Conservation (phyloP, 441 rosid species). For the Adansonia madagascariensis region DNA sequence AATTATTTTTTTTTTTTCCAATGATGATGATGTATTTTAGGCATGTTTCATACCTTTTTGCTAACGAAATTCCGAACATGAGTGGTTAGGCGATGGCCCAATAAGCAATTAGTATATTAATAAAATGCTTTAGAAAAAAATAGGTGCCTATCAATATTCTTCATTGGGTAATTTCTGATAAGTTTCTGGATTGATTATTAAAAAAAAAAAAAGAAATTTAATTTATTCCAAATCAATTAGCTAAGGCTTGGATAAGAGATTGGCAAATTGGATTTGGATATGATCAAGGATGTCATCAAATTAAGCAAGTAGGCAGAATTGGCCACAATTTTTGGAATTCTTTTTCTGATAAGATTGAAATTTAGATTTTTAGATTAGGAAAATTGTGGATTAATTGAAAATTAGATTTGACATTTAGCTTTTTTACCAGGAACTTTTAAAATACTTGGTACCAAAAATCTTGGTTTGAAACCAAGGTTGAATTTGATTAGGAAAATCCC, state of each 20-base stretch:
- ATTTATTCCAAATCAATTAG: neutral
- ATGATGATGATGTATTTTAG: neutral
- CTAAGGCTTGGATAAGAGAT: neutral
- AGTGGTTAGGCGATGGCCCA: neutral
- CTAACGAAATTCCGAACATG: neutral
- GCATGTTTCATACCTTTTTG: neutral
- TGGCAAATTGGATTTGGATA: neutral
- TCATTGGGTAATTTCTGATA: neutral
- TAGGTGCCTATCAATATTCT: neutral
- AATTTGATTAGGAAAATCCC: neutral
- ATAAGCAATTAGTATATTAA: neutral
- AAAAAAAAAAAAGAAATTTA: neutral
- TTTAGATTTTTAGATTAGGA: neutral
- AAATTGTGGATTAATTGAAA: neutral
- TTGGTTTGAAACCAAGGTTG: neutral
- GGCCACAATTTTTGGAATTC: neutral
- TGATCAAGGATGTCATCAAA: neutral
- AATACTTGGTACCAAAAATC: neutral
- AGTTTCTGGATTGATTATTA: neutral
- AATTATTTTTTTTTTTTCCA: neutral
- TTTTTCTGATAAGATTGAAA: neutral
- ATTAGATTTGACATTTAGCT: neutral
- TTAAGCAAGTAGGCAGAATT: neutral
- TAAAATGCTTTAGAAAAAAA: neutral
- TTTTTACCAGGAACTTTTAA: neutral